Evolutionary conservation across 768 basidiomycete genomes (phyloP).

Genomic region (Pleurotus tuoliensis): DNA sequence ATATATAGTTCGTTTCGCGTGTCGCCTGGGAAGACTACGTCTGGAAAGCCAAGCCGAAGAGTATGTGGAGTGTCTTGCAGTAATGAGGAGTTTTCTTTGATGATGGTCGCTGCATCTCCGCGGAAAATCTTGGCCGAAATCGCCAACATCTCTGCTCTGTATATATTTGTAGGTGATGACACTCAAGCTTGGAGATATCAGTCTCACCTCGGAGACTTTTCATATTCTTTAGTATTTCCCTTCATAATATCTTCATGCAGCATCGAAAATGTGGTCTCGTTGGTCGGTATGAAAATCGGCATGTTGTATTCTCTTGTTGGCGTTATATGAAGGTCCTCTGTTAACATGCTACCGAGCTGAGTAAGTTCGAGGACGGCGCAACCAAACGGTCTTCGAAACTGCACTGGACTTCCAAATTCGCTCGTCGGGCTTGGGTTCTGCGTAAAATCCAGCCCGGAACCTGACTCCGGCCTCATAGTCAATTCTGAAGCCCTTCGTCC

Average conservation of each 20-base stretch:
- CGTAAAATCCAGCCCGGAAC: conserved; percentile 7
- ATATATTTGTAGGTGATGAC: conserved; percentile 5
- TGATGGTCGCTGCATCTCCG: conserved; percentile 71
- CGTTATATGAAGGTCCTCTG: conserved; percentile 61
- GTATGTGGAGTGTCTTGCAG: conserved; percentile 81
- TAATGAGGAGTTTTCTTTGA: conserved; percentile 80
- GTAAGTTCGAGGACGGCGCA: conserved; percentile 89
- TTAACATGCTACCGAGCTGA: conserved; percentile 57
- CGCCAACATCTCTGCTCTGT: conserved; percentile 82
- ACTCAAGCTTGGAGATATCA: not conserved
- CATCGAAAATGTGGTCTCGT: conserved; percentile 86
- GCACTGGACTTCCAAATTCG: conserved; percentile 25
- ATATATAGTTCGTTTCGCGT: conserved; percentile 94
- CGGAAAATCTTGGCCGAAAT: conserved; percentile 84
- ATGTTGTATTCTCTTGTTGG: conserved; percentile 74
- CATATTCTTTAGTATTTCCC: conserved; percentile 71
- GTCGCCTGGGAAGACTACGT: conserved; percentile 92
- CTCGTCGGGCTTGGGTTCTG: conserved; percentile 17
- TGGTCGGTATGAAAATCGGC: conserved; percentile 81
- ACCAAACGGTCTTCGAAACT: conserved; percentile 89
- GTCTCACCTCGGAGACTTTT: conserved; percentile 73
- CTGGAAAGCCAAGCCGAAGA: conserved; percentile 87
- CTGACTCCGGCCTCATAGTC: conserved; percentile 31
- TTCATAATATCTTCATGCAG: conserved; percentile 94
- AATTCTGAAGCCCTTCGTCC: conserved; percentile 56